Evolutionary conservation across 306 rosid genomes (phyloP).

Genomic region (Sindora glabra): DNA sequence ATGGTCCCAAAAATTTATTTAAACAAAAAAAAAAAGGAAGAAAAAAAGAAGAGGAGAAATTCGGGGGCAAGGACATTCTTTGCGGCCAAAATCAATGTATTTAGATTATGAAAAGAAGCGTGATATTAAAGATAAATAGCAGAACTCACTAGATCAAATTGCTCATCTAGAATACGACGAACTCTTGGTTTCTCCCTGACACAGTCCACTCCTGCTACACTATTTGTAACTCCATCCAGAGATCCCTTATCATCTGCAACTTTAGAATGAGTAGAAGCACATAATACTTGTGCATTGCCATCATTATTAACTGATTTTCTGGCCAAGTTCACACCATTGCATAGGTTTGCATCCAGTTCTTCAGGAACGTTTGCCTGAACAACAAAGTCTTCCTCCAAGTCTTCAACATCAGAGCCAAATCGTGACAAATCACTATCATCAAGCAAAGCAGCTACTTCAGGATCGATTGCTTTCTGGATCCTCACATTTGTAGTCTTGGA

Average conservation of each 20-base stretch:
- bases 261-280: conserved; percentile 10
- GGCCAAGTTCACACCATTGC: neutral
- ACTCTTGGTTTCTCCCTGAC: conserved; percentile 44
- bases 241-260: conserved; percentile 12
- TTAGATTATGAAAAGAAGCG: neutral
- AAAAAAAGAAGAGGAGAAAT: no score
- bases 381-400: conserved; percentile 90
- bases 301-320: conserved; percentile 14
- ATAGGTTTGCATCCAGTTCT: conserved; percentile 11
- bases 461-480: conserved; percentile 76
- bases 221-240: conserved; percentile 4
- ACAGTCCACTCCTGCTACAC: conserved; percentile 6
- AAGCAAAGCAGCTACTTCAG: conserved; percentile 78
- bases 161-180: conserved; percentile 67
- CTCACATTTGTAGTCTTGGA: conserved; percentile 50
- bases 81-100: neutral
- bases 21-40: neutral
- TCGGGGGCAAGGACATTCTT: neutral
- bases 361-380: conserved; percentile 55
- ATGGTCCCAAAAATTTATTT: neutral
- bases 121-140: neutral
- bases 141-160: conserved; percentile 72
- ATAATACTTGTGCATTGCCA: conserved; percentile 5
- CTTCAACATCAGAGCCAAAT: conserved; percentile 81
- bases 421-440: conserved; percentile 64